Evolutionary conservation across 2,329 filamentous ascomycete species (phyloP), one percentile per base, ranked within the genome.

Genomic region (Talaromyces sp.): DNA sequence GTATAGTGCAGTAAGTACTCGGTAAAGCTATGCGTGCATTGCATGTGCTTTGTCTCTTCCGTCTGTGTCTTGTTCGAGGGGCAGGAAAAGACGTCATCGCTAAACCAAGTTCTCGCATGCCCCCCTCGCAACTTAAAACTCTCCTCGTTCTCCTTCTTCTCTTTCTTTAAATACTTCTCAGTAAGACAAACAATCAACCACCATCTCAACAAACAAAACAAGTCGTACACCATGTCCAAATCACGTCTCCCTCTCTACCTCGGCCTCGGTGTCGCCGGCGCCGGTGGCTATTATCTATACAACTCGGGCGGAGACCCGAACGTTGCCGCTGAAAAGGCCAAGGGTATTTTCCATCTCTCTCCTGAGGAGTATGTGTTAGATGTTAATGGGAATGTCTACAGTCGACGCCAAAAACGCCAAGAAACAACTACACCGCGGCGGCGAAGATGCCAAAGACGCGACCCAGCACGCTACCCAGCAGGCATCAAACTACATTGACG

Each of bases 251-350:
- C 68, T 19, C 59, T 76, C 43, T 75, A 72, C 67, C 65, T 79
- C 32, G 74, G 87, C 68, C 76, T 86, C 66, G 84, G 81, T 62
- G 86, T 85, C 65, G 88, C 83, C 32, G 85, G 84, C 68, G 88
- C 86, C 65, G 79, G 87, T 61, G 91, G 89, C 50, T 97, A 96
- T 83, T 97, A 97, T 81, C 84, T 97, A 64, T 99, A 96, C 82
- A 82, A 79, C 56, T 89, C 92, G 17, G 93, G 93, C 63, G 92
- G 93, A 61, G 84, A 86, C 74, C 83, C 91, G 56, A 90, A 89
- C 76, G 86, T 84, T 55, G 93, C 92, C n/a, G 86, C 92, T 83
- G 90, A 81, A 82, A 94, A 75, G 83, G 90, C 67, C 90, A 96
- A 80, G 85, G 93, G 96, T 79, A 52, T 86, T 86, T 7, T 51